These are phyloP conservation scores for Syzygium syzygioides DNA, from an alignment of 441 rosid species.

Conservation along the genomic window DNA sequence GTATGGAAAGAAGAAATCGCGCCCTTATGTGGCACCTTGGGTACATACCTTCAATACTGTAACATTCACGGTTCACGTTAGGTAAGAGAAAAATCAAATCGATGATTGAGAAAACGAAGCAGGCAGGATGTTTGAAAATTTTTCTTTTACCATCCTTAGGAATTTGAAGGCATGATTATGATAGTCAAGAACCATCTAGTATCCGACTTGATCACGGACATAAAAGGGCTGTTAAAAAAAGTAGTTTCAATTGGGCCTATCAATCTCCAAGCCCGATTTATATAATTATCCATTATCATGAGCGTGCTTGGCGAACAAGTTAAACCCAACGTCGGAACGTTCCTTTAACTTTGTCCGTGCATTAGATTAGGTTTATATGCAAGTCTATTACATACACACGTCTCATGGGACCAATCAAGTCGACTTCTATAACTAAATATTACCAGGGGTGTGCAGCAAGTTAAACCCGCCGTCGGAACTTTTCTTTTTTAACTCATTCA, in stretches of 20 bases:
- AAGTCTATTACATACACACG: background rate
- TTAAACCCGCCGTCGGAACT: too few species aligned
- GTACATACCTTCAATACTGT: background rate
- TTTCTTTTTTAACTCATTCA: too few species aligned
- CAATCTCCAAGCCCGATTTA: background rate
- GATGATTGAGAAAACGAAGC: background rate
- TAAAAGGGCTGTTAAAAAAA: background rate
- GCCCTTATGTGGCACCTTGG: background rate
- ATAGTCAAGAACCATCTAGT: background rate
- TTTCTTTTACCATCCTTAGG: background rate
- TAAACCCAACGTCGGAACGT: accelerated
- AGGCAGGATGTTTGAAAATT: background rate
- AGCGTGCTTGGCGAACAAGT: accelerated
- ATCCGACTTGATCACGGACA: background rate
- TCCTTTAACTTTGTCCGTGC: background rate
- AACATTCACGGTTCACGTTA: background rate
- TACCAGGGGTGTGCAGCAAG: too few species aligned
- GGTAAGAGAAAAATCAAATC: background rate
- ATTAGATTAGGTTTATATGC: background rate
- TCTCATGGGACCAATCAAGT: background rate
- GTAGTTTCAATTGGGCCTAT: background rate
- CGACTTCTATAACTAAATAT: background rate
- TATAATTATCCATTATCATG: background rate
- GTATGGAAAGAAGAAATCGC: background rate
- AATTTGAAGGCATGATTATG: background rate